phyloP scores from a whole-genome alignment of 2,329 filamentous ascomycete genomes.

The Penicillium brasilianum region DNA sequence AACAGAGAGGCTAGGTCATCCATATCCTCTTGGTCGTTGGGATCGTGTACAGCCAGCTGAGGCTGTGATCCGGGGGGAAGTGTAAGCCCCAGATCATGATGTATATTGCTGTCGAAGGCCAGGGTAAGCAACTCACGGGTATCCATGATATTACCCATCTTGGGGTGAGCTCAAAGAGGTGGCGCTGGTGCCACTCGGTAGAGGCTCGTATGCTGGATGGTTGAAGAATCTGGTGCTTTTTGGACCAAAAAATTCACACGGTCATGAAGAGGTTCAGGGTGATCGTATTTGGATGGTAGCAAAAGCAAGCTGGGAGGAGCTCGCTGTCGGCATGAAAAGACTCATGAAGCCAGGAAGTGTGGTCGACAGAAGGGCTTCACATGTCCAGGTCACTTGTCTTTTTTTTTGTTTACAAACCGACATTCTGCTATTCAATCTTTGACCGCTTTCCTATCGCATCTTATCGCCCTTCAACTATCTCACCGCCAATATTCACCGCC shows the following conservation, averaged over 20 bases:
- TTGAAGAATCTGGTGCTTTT: neutral
- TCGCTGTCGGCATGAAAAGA: neutral
- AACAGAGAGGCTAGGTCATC: constrained; percentile 15
- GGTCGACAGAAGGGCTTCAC: neutral
- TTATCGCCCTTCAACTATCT: neutral
- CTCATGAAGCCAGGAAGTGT: neutral
- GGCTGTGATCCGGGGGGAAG: constrained; percentile 46
- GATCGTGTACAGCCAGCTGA: constrained; percentile 21
- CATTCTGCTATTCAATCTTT: neutral
- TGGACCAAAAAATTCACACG: neutral
- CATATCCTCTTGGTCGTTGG: neutral
- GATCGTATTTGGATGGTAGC: neutral
- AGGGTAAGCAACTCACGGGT: constrained; percentile 29
- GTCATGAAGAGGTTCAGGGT: neutral
- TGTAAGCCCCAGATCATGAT: constrained; percentile 51
- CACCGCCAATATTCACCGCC: neutral
- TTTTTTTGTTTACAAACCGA: neutral
- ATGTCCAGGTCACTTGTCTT: neutral
- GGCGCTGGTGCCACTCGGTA: neutral
- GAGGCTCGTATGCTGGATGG: neutral
- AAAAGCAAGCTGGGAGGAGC: neutral
- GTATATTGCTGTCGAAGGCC: constrained; percentile 31
- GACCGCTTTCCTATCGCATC: neutral
- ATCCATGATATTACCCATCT: constrained; percentile 15
- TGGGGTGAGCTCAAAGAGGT: neutral